Percentiles rank a stretch among this genome's conserved stretches.
phyloP scores from a whole-genome alignment of 441 rosid species.

The Metrosideros polymorpha region DNA sequence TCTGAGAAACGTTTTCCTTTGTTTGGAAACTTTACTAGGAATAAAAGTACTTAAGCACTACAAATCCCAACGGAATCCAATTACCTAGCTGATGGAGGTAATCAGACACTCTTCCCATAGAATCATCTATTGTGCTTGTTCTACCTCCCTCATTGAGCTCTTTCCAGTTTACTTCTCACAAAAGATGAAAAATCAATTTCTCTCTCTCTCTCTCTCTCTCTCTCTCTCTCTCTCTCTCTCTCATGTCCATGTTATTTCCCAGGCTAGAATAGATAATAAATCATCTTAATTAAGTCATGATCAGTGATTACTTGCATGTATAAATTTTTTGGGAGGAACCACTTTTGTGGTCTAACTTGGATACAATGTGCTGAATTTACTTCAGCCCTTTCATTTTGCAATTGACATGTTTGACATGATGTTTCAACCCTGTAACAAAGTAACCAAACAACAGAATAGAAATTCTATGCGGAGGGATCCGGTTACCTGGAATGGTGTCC shows the following conservation, averaged over 20 bases:
- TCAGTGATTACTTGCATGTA: too few species aligned
- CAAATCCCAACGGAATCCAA: background rate
- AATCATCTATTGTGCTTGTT: background rate
- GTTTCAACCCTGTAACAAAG: background rate
- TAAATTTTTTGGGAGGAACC: too few species aligned
- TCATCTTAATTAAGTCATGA: too few species aligned
- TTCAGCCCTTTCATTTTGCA: too few species aligned
- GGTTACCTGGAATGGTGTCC: background rate
- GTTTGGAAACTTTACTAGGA: background rate
- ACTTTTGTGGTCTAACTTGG: too few species aligned
- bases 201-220: background rate
- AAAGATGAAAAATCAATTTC: background rate
- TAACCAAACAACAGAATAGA: background rate
- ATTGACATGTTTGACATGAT: too few species aligned
- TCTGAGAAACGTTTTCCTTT: background rate
- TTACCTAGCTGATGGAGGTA: background rate
- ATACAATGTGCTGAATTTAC: too few species aligned
- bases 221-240: background rate
- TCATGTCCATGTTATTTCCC: too few species aligned
- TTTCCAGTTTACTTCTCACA: background rate
- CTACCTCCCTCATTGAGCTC: background rate
- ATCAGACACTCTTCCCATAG: background rate
- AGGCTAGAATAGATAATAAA: too few species aligned
- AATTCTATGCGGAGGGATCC: background rate
- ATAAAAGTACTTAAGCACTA: background rate